Evolutionary conservation across 2,329 filamentous ascomycete species (phyloP).

Genomic region (Chaetomium strumarium): DNA sequence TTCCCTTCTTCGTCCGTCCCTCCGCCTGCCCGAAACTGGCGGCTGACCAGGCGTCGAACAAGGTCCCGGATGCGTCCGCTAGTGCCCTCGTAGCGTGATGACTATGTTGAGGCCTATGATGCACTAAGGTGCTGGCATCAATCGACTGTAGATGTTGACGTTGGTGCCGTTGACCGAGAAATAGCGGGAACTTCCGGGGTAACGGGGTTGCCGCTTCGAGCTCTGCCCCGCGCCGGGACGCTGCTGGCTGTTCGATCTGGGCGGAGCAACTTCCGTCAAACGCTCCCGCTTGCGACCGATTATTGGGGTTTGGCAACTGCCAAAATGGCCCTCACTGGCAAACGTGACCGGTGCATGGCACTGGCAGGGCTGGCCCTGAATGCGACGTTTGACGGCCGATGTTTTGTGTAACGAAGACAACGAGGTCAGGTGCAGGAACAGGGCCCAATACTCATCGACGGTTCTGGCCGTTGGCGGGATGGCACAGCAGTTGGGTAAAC

Average conservation of each 20-base stretch:
- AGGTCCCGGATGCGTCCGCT: too few relatives aligned
- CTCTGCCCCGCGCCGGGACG: conserved; percentile 9
- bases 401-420: conserved; percentile 8
- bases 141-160: neutral
- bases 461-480: conserved; percentile 8
- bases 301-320: too few relatives aligned
- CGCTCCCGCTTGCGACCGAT: neutral
- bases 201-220: neutral
- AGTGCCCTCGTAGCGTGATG: too few relatives aligned
- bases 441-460: conserved; percentile 1
- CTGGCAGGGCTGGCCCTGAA: conserved; percentile 7
- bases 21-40: too few relatives aligned
- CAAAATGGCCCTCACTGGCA: neutral
- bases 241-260: neutral
- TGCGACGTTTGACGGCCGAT: neutral
- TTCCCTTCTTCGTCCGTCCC: too few relatives aligned
- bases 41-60: too few relatives aligned
- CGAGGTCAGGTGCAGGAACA: conserved; percentile 10
- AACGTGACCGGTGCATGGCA: neutral
- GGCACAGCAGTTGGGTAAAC: conserved; percentile 1
- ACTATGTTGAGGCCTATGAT: too few relatives aligned
- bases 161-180: neutral
- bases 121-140: too few relatives aligned
- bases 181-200: conserved; percentile 2
- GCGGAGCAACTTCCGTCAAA: conserved; percentile 13